These are phyloP conservation scores for Aaosphaeria pasadenensis DNA, from an alignment of 2,329 filamentous ascomycete species.

Conservation along the genomic window DNA sequence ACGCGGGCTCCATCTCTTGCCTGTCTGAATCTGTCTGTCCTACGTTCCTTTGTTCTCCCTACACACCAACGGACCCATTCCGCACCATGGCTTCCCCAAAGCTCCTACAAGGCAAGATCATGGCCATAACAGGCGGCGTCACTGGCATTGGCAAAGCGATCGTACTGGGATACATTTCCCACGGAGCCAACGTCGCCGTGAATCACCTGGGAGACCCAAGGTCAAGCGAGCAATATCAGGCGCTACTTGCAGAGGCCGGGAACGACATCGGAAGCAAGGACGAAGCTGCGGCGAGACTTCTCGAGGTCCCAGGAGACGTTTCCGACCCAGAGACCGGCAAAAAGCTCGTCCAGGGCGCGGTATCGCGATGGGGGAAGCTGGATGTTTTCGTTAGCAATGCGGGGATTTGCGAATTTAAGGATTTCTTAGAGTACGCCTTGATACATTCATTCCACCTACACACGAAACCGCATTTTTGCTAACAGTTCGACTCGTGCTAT, in stretches of 20 bases:
- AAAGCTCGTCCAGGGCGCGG: constrained; percentile 64
- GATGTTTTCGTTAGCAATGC: constrained; percentile 83
- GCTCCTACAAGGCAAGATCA: constrained; percentile 71
- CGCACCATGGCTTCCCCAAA: constrained; percentile 12
- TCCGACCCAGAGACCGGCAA: constrained; percentile 69
- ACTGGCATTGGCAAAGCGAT: constrained; percentile 88
- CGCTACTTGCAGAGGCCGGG: constrained; percentile 44
- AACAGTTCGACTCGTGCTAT: not conserved
- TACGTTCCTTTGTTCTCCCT: not conserved
- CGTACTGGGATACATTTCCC: constrained; percentile 70
- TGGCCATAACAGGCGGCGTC: constrained; percentile 81
- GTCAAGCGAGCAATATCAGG: constrained; percentile 45
- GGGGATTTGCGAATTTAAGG: constrained; percentile 82
- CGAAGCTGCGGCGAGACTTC: constrained; percentile 46
- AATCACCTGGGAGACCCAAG: constrained; percentile 69
- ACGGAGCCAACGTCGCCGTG: constrained; percentile 75
- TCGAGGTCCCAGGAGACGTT: constrained; percentile 74
- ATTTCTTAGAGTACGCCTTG: constrained; percentile 68
- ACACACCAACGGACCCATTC: not conserved
- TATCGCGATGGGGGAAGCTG: constrained; percentile 55
- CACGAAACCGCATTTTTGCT: not conserved
- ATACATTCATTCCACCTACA: not conserved
- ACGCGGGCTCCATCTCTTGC: too few relatives aligned
- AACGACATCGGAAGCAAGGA: constrained; percentile 13
- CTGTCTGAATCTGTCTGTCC: not conserved